These are phyloP conservation scores for Hypsizygus marmoreus DNA, from an alignment of 768 basidiomycete genomes.

Conservation along the genomic window DNA sequence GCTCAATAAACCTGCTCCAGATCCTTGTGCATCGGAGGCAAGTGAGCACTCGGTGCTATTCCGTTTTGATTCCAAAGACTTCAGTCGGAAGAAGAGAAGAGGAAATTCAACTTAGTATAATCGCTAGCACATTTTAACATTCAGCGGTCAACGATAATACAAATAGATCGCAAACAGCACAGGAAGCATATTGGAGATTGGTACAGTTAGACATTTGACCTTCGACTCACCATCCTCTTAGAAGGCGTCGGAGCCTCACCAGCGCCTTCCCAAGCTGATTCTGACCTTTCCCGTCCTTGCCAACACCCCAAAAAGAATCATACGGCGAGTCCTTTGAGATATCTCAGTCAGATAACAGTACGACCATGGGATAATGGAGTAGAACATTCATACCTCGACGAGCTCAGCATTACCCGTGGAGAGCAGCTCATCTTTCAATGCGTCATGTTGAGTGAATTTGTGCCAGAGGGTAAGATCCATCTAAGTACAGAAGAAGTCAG, in stretches of 20 bases:
- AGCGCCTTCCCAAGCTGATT: slow-evolving; percentile 78
- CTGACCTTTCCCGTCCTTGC: slow-evolving; percentile 60
- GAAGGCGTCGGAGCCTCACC: slow-evolving; percentile 60
- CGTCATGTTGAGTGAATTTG: slow-evolving; percentile 72
- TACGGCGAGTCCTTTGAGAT: slow-evolving; percentile 59
- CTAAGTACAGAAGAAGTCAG: slow-evolving; percentile 30
- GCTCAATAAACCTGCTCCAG: too few species aligned
- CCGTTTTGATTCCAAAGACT: too few species aligned
- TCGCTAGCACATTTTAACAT: too few species aligned
- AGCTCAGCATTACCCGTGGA: slow-evolving; percentile 68
- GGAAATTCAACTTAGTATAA: too few species aligned
- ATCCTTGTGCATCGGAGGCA: too few species aligned
- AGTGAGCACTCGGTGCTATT: too few species aligned
- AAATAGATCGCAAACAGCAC: too few species aligned
- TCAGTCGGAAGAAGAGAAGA: too few species aligned
- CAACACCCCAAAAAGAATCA: slow-evolving; percentile 77
- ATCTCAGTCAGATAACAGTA: background rate
- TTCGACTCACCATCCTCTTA: slow-evolving; percentile 26
- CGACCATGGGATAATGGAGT: background rate
- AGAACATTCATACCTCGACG: slow-evolving; percentile 51
- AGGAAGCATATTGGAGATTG: too few species aligned
- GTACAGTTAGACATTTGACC: too few species aligned
- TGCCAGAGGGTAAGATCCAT: slow-evolving; percentile 66
- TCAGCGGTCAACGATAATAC: too few species aligned
- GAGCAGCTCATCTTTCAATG: slow-evolving; percentile 57